Base-by-base conservation (phyloP, 164 flowering plant genomes). In the Vitis riparia region DNA sequence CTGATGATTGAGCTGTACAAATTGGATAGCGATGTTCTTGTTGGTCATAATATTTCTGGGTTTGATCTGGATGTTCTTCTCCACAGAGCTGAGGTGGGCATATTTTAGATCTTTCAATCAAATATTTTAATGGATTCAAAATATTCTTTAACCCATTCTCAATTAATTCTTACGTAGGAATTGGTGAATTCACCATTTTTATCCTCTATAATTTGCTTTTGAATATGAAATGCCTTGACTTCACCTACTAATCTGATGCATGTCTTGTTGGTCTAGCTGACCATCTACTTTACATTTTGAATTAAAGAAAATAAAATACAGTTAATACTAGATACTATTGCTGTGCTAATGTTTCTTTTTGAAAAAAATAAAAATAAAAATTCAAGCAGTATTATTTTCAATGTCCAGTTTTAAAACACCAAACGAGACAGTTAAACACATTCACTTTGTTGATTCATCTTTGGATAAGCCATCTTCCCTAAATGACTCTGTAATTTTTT, bases 41-140 rank as follows among this genome's bases (percentile, higher is more conserved):
- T 93, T 78, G 98, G 99, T 29, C 98, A 93, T 80, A 93, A 93
- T 73, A 91, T 96, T 62, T 96, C 99, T 68, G 98, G 98, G 67
- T 96, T 93, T 84, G 99, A 96, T 76, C 83, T 96, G 52, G 99
- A 96, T 76, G 86, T 93, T 73, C 97, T 96, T 61, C 94, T 96
- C 53, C 92, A 92, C 73, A 84, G 99, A 82, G 88, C 88, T 68
- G 94, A 91, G 95, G 99, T 96, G 19, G 50, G 75, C 50, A 68
- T 32, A 51, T 27, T 44, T n/a, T 65, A 11, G 11, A 51, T 3
- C 19, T 44, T 49, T 59, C 10, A 47, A 55, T 53, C 48, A 52
- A 52, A 51, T 37, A n/a, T 32, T 55, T n/a, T 53, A 55, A 32
- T 32, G 11, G 9, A 30, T 55, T 32, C 3, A 15, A 29, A 30